Evolutionary conservation across 108 stramenopile genomes (phyloP), one percentile per base, ranked within the genome.

Genomic region (Cyclotella distinguenda): DNA sequence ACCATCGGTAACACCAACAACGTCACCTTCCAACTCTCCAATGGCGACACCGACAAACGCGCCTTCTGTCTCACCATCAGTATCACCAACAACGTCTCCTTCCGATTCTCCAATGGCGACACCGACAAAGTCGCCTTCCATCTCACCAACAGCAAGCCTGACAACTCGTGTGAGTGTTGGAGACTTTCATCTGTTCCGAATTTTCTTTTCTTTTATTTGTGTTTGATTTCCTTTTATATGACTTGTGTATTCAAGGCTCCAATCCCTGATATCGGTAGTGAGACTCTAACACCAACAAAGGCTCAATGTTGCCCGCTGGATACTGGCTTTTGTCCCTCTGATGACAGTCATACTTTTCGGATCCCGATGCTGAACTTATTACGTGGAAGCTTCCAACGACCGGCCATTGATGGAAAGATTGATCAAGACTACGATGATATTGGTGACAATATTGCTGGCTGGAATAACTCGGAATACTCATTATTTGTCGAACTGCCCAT

Each of bases 341-440:
- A 27, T 31, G 50, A 31, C 12, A 7, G 13, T 31, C 16, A 21
- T 16, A 52, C 50, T 10, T 52, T 16, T 28, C 30, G 15, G 11
- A 27, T 52, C 3, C 50, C 50, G 12, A 27, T 52, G 1, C 7
- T 52, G 7, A 52, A 52, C 50, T 22, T 52, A 12, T 15, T 31
- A 12, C 5, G 28, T 11, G 50, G 50, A 11, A 52, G 50, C 21
- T 16, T 16, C 1, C 50, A 52, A 31, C 50, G 50, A 31, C 50
- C 50, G 12, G 16, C 2, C 28, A 52, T 52, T 11, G 16, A 52
- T 52, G 50, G 50, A 31, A 3, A 2, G 8, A 52, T 52, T 52
- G 50, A 52, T 31, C 50, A 52, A 52, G 50, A 52, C 1, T 11
- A 16, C 12, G 50, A 52, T 28, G 5, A 13, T 2, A 52, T 52